Conservation (phyloP, 805 yeast species). For the Metschnikowia noctiluminum region DNA sequence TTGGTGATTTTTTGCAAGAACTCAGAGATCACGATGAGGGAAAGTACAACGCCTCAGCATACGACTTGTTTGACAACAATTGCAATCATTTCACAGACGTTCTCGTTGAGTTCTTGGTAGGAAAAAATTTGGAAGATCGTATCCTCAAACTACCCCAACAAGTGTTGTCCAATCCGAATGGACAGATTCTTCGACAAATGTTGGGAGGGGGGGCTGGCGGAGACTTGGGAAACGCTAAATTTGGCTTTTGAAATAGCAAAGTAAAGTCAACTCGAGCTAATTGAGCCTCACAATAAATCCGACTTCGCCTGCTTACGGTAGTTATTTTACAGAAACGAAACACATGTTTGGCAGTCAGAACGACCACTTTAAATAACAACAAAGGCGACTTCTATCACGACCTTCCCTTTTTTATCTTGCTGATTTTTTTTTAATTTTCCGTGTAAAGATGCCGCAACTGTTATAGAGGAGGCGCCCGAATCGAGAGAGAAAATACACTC, state of each 20-base stretch:
- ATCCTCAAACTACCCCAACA: conserved; percentile 51
- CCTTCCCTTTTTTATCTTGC: too few species aligned
- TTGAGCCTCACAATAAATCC: neutral
- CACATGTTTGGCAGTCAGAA: too few species aligned
- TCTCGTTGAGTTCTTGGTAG: conserved; percentile 54
- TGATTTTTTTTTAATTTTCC: too few species aligned
- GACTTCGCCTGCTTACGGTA: too few species aligned
- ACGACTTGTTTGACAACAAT: conserved; percentile 59
- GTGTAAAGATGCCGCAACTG: too few species aligned
- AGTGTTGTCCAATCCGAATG: conserved; percentile 41
- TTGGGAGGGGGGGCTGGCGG: conserved; percentile 23
- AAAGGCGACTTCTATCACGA: too few species aligned
- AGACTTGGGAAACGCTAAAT: conserved; percentile 13
- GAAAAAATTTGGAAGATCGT: conserved; percentile 50
- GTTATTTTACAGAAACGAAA: too few species aligned
- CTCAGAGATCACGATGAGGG: conserved; percentile 34
- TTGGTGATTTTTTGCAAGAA: conserved; percentile 52
- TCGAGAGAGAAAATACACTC: too few species aligned
- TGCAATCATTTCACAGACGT: conserved; percentile 68
- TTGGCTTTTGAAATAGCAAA: conserved; percentile 8
- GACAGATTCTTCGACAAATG: conserved; percentile 33
- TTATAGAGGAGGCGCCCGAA: too few species aligned
- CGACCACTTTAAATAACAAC: too few species aligned
- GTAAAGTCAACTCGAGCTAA: neutral
- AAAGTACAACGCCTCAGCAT: conserved; percentile 45